Conservation (phyloP, 2,329 filamentous ascomycete genomes). For the Cladosporium cucumerinum region DNA sequence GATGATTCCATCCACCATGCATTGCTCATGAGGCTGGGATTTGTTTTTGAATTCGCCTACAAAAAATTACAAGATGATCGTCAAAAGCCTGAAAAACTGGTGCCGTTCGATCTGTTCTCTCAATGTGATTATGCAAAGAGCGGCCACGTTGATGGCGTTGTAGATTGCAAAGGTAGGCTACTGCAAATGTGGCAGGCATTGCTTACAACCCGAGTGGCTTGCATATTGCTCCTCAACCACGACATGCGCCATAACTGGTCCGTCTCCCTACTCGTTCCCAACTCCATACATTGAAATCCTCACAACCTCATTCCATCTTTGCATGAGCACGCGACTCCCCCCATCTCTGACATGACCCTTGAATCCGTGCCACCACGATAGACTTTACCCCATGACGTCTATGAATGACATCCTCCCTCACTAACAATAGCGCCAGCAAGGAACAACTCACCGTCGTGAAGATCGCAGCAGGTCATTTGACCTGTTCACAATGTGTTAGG, state of each 20-base stretch:
- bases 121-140: neutral
- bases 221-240: neutral
- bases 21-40: conserved; percentile 14
- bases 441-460: neutral
- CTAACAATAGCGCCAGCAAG: neutral
- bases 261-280: neutral
- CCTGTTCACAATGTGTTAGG: neutral
- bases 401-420: neutral
- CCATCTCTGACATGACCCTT: neutral
- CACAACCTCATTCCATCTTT: neutral
- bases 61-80: conserved; percentile 12
- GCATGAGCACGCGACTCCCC: neutral
- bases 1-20: conserved; percentile 15
- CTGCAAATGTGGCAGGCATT: neutral
- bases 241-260: neutral
- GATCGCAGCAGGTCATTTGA: neutral
- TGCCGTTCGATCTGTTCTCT: conserved; percentile 4
- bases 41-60: conserved; percentile 9
- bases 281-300: neutral
- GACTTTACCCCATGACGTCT: conserved; percentile 1
- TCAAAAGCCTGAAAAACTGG: conserved; percentile 15
- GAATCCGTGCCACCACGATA: neutral
- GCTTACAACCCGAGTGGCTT: neutral
- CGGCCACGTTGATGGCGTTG: conserved; percentile 1
- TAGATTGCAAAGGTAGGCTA: conserved; percentile 3